Percentiles rank a stretch among this genome's conserved stretches.
Evolutionary conservation across 192 early-diverging fungal species (phyloP).

Genomic region (Anaeromyces robustus): DNA sequence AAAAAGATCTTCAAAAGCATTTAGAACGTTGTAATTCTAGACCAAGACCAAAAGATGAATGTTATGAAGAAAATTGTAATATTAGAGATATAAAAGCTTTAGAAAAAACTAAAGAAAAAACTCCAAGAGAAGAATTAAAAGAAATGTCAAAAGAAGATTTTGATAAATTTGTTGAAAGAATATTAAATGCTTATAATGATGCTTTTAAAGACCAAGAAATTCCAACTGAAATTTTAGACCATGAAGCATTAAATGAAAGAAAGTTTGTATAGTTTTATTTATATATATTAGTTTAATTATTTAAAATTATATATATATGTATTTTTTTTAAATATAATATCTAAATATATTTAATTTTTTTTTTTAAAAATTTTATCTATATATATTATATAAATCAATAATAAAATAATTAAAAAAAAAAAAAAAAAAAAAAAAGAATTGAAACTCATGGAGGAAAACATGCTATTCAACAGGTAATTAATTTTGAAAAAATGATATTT

Average conservation of each 20-base stretch:
- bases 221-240: constrained; percentile 7
- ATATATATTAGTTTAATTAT: too few relatives aligned
- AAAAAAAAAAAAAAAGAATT: not conserved
- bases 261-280: not conserved
- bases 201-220: not conserved
- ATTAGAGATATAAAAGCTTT: constrained; percentile 5
- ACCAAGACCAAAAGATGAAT: constrained; percentile 25
- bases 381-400: too few relatives aligned
- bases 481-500: too few relatives aligned
- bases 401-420: too few relatives aligned
- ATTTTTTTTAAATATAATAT: too few relatives aligned
- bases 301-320: too few relatives aligned
- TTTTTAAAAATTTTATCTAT: too few relatives aligned
- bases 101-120: not conserved
- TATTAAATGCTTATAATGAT: constrained; percentile 5
- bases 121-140: constrained; percentile 1
- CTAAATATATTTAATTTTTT: too few relatives aligned
- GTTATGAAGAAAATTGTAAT: constrained; percentile 21
- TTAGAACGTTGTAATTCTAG: constrained; percentile 7
- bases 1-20: not conserved
- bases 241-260: constrained; percentile 11
- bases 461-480: constrained; percentile 25
- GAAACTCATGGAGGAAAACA: constrained; percentile 24
- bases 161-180: constrained; percentile 5
- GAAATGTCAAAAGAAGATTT: constrained; percentile 6